Evolutionary conservation across 495 filamentous ascomycete genomes (phyloP).

Genomic region (Cercophora sp.): DNA sequence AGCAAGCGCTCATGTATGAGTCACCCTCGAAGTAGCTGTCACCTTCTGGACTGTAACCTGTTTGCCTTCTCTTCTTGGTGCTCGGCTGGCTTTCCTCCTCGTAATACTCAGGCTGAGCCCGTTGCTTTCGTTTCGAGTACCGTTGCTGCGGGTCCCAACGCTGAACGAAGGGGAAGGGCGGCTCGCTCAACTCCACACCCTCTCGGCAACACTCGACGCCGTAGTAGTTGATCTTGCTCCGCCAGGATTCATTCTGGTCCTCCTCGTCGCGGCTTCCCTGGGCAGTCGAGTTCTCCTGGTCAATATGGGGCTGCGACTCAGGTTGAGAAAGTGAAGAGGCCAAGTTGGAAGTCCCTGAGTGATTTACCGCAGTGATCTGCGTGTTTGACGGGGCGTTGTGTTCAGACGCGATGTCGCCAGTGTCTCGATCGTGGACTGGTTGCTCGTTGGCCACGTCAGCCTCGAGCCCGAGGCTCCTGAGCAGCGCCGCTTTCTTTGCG

Average conservation of each 20-base stretch:
- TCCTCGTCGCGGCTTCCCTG: constrained; percentile 16
- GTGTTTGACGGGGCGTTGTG: too few relatives aligned
- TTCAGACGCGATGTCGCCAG: too few relatives aligned
- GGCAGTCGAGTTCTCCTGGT: neutral
- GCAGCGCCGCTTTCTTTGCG: constrained; percentile 22
- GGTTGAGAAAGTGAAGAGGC: too few relatives aligned
- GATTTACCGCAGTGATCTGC: too few relatives aligned
- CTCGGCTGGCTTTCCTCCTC: constrained; percentile 28
- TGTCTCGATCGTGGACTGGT: too few relatives aligned
- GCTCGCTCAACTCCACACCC: constrained; percentile 67
- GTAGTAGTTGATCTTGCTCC: constrained; percentile 61
- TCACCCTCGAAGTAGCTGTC: constrained; percentile 5
- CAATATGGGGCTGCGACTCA: neutral
- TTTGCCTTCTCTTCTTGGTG: constrained; percentile 49
- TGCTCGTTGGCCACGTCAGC: too few relatives aligned
- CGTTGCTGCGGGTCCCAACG: constrained; percentile 79
- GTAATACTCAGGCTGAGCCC: constrained; percentile 33
- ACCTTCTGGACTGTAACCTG: constrained; percentile 26
- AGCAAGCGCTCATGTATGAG: constrained; percentile 21
- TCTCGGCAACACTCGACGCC: constrained; percentile 82
- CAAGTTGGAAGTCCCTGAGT: too few relatives aligned
- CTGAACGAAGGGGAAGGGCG: constrained; percentile 87
- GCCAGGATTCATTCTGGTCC: constrained; percentile 60
- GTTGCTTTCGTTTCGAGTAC: constrained; percentile 34
- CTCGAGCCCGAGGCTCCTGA: constrained; percentile 10